These are phyloP conservation scores for Solanum corneliomulleri DNA, from an alignment of 257 asterid genomes.

Conservation along the genomic window DNA sequence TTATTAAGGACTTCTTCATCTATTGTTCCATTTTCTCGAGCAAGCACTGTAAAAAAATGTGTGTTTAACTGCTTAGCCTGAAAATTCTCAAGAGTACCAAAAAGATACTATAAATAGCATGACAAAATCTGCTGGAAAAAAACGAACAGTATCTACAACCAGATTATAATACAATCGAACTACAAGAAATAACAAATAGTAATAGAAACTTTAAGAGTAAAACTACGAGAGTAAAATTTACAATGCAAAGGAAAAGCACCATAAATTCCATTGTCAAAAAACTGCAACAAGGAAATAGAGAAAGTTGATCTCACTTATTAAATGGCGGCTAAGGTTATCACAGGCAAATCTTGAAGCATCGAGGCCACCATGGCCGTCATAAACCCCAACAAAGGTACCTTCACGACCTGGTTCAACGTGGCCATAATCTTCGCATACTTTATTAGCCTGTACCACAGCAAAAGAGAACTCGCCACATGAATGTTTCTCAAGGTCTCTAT, in stretches of 20 bases:
- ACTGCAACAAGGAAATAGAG: background rate
- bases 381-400: conserved; percentile 68
- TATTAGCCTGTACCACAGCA: conserved; percentile 66
- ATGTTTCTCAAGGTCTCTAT: conserved; percentile 71
- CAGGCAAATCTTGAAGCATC: conserved; percentile 51
- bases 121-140: background rate
- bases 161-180: background rate
- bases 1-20: conserved; percentile 36
- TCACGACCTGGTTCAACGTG: conserved; percentile 57
- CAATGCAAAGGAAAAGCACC: background rate
- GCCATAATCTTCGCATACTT: conserved; percentile 58
- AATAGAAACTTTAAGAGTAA: too few species aligned
- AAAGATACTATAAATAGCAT: background rate
- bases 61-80: background rate
- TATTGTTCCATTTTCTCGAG: conserved; percentile 44
- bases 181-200: background rate
- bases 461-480: conserved; percentile 63
- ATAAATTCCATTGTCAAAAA: background rate
- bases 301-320: conserved; percentile 36
- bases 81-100: background rate
- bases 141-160: background rate
- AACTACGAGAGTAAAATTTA: background rate
- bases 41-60: conserved; percentile 32
- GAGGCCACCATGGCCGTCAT: conserved; percentile 87
- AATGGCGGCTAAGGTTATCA: conserved; percentile 40